Conservation (phyloP, 495 filamentous ascomycete genomes). For the Trichoderma orchidacearum region DNA sequence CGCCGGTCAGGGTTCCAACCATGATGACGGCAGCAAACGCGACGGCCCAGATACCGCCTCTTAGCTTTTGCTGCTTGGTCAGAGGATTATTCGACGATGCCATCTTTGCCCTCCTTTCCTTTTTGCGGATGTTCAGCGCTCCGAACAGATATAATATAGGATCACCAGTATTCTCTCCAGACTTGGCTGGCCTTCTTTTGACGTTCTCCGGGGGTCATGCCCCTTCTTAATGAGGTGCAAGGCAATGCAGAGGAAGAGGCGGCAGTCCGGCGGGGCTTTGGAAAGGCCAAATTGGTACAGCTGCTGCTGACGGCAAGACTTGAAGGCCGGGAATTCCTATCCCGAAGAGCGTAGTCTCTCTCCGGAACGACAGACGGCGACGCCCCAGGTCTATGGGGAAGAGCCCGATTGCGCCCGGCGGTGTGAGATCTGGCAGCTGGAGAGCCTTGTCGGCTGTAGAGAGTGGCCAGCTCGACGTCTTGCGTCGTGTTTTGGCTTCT, state of each 20-base stretch:
- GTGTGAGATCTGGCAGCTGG: too few relatives aligned
- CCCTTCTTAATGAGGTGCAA: not conserved
- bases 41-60: conserved; percentile 28
- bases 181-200: not conserved
- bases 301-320: too few relatives aligned
- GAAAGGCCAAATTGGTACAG: not conserved
- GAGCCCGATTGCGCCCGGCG: too few relatives aligned
- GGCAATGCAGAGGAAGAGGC: not conserved
- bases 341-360: too few relatives aligned
- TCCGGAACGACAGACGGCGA: too few relatives aligned
- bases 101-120: not conserved
- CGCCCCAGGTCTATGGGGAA: too few relatives aligned
- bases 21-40: conserved; percentile 34
- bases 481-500: not conserved
- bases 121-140: too few relatives aligned
- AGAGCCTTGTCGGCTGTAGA: too few relatives aligned
- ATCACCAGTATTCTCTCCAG: conserved; percentile 2
- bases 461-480: not conserved
- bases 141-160: too few relatives aligned
- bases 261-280: too few relatives aligned
- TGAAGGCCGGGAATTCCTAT: too few relatives aligned
- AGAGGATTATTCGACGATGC: not conserved
- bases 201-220: not conserved
- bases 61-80: conserved; percentile 9
- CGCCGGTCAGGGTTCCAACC: conserved; percentile 40